phyloP scores from a whole-genome alignment of 1,284 basidiomycete genomes.

The Cystobasidiaceae sp. region DNA sequence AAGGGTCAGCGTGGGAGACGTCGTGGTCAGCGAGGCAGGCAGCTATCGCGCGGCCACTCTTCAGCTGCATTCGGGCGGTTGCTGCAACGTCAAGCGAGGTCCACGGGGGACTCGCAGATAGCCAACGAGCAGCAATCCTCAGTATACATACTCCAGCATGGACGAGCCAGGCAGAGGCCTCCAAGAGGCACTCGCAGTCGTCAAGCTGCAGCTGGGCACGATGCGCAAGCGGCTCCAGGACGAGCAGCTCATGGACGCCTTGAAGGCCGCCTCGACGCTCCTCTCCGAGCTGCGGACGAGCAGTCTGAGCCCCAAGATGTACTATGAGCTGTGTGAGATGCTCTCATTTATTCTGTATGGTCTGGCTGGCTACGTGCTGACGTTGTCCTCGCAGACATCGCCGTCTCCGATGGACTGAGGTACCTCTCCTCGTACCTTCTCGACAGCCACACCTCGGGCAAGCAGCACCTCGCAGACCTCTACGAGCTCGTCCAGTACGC shows the following conservation, averaged over 20 bases:
- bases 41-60: no score
- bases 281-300: conserved; percentile 87
- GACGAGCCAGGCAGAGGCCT: conserved; percentile 8
- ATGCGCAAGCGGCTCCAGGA: conserved; percentile 86
- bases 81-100: no score
- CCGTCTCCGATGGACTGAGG: conserved; percentile 87
- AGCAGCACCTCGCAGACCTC: conserved; percentile 89
- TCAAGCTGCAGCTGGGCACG: conserved; percentile 87
- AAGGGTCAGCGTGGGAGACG: no score
- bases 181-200: conserved; percentile 20
- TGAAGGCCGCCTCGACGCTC: conserved; percentile 93
- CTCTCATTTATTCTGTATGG: neutral
- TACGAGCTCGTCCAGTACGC: conserved; percentile 97
- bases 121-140: neutral
- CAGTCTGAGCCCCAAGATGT: conserved; percentile 83
- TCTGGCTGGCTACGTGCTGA: neutral
- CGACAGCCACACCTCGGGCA: conserved; percentile 79
- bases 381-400: conserved; percentile 65
- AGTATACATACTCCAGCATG: neutral
- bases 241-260: conserved; percentile 93
- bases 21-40: no score
- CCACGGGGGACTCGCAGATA: no score
- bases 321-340: conserved; percentile 86
- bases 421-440: conserved; percentile 77
- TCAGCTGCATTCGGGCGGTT: no score